phyloP scores from a whole-genome alignment of 2,329 filamentous ascomycete genomes.

The Arthrocladium fulminans region DNA sequence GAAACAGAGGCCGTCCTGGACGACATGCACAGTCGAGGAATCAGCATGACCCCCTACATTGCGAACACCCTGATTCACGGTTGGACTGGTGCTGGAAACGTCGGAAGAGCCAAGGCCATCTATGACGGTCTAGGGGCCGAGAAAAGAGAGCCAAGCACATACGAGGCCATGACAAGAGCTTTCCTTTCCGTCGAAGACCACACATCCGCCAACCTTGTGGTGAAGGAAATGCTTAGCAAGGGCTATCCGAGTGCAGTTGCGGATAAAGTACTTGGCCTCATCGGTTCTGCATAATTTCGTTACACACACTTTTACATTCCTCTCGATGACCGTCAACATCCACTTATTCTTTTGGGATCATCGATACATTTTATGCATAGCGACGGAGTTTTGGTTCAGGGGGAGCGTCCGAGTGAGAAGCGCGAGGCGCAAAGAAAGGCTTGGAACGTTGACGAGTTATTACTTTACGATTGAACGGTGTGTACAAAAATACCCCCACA shows the following conservation, averaged over 20 bases:
- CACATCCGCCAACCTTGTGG: constrained; percentile 64
- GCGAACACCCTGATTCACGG: constrained; percentile 97
- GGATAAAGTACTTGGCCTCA: constrained; percentile 84
- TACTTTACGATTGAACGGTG: background rate
- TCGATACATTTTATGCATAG: constrained; percentile 14
- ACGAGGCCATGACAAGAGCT: constrained; percentile 95
- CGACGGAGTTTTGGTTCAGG: constrained; percentile 1
- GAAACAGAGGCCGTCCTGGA: constrained; percentile 65
- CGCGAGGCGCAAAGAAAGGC: background rate
- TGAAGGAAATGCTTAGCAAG: constrained; percentile 80
- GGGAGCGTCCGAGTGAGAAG: background rate
- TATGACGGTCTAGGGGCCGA: constrained; percentile 69
- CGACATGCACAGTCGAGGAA: constrained; percentile 63
- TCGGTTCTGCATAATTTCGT: constrained; percentile 41
- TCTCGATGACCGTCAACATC: constrained; percentile 1
- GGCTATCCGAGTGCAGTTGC: constrained; percentile 89
- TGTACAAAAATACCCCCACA: constrained; percentile 9
- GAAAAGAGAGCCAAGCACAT: constrained; percentile 90
- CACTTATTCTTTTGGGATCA: constrained; percentile 9
- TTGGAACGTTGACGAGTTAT: background rate
- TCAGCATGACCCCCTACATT: constrained; percentile 93
- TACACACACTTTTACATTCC: constrained; percentile 6
- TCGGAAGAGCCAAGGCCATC: constrained; percentile 66
- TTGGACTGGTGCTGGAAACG: constrained; percentile 78
- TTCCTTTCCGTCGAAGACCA: constrained; percentile 78